Percentiles rank a stretch among this genome's conserved stretches.
These are phyloP conservation scores for Podaxis mareebaensis DNA, from an alignment of 768 basidiomycete genomes.

Conservation along the genomic window DNA sequence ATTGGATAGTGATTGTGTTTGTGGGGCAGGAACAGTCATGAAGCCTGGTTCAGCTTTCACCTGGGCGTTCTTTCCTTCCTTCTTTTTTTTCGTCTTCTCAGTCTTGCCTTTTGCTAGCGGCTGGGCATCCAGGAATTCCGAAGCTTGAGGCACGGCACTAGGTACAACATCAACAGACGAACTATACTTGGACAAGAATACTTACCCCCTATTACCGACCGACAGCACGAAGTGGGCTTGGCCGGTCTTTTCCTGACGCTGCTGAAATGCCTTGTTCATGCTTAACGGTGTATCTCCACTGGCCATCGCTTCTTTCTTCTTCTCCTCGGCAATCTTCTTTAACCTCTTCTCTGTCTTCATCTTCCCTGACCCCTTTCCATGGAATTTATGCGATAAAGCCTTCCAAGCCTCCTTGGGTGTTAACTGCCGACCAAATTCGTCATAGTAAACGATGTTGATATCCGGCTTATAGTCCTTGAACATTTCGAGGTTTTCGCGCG, in stretches of 20 bases:
- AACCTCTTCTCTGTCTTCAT: slow-evolving; percentile 97
- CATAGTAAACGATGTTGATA: slow-evolving; percentile 93
- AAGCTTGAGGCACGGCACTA: slow-evolving; percentile 85
- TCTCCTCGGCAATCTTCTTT: slow-evolving; percentile 97
- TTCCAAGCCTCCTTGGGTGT: slow-evolving; percentile 99
- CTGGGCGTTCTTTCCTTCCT: slow-evolving; percentile 58
- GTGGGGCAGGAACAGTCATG: slow-evolving; percentile 70
- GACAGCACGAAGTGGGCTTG: slow-evolving; percentile 96
- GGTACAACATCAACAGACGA: slow-evolving; percentile 17
- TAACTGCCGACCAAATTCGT: slow-evolving; percentile 88
- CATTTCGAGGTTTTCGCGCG: slow-evolving; percentile 73
- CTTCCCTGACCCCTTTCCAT: slow-evolving; percentile 95
- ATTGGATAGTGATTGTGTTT: slow-evolving; percentile 38
- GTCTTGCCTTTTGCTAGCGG: slow-evolving; percentile 83
- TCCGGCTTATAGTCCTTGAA: slow-evolving; percentile 98
- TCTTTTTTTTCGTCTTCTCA: slow-evolving; percentile 81
- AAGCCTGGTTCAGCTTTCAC: slow-evolving; percentile 58
- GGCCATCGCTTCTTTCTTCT: slow-evolving; percentile 90
- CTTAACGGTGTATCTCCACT: slow-evolving; percentile 95
- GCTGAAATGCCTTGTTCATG: slow-evolving; percentile 93
- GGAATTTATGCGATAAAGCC: slow-evolving; percentile 95
- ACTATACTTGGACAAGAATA: slow-evolving; percentile 14
- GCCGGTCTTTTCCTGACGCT: slow-evolving; percentile 90
- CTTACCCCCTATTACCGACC: slow-evolving; percentile 89
- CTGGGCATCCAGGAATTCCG: slow-evolving; percentile 79